These are phyloP conservation scores for Fusarium pseudoanthophilum DNA, from an alignment of 2,329 filamentous ascomycete genomes.

Conservation along the genomic window DNA sequence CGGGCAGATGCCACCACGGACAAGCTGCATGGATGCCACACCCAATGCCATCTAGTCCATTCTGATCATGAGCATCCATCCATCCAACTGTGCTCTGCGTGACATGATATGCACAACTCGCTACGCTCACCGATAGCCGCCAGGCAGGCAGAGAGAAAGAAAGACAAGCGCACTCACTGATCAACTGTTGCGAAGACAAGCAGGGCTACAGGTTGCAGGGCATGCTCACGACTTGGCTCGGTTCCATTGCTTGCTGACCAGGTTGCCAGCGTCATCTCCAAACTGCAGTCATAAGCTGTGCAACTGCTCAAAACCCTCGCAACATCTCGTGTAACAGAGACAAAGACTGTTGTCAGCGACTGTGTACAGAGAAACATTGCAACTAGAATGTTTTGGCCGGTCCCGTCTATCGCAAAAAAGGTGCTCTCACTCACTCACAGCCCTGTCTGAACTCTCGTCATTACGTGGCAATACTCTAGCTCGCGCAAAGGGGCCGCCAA, in stretches of 20 bases:
- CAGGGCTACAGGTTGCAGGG: conserved; percentile 1
- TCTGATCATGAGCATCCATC: conserved; percentile 18
- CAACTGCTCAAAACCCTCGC: conserved; percentile 26
- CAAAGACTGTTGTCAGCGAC: conserved; percentile 12
- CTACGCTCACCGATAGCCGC: conserved; percentile 33
- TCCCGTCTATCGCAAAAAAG: background rate
- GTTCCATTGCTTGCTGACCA: conserved; percentile 19
- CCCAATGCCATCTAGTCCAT: conserved; percentile 30
- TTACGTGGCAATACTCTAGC: conserved; percentile 46
- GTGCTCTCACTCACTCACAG: conserved; percentile 20
- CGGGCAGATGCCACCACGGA: conserved; percentile 40
- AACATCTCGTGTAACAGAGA: conserved; percentile 13
- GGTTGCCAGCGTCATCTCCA: conserved; percentile 40
- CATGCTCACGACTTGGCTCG: conserved; percentile 6
- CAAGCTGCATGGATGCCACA: conserved; percentile 31
- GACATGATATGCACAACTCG: conserved; percentile 43
- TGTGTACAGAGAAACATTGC: conserved; percentile 3
- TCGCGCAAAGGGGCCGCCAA: conserved; percentile 45
- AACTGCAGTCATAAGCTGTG: conserved; percentile 23
- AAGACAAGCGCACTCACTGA: conserved; percentile 5
- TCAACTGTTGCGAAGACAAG: conserved; percentile 1
- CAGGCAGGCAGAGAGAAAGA: conserved; percentile 32
- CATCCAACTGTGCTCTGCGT: conserved; percentile 40
- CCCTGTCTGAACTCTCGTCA: conserved; percentile 36
- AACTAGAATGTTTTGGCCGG: conserved; percentile 12